Percentiles rank a stretch among this genome's conserved stretches.
Conservation (phyloP, 2,329 filamentous ascomycete genomes). For the Fusarium coicis region DNA sequence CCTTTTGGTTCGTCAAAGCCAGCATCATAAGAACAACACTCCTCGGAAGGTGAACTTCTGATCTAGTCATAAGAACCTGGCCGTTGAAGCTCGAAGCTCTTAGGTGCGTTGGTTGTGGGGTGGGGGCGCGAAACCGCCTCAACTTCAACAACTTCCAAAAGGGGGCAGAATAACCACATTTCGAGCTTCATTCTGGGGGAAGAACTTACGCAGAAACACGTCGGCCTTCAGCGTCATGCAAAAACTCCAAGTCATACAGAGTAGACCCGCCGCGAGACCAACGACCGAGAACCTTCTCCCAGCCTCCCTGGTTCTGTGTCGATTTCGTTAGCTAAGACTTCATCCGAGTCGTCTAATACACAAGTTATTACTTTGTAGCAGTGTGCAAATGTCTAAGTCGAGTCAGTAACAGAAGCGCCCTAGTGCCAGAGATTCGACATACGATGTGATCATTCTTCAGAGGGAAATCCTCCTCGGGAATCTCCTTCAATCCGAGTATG, state of each 20-base stretch:
- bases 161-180: slow-evolving; percentile 37
- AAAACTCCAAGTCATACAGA: slow-evolving; percentile 88
- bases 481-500: slow-evolving; percentile 81
- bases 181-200: fast-evolving
- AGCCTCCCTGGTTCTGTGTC: slow-evolving; percentile 72
- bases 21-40: background rate
- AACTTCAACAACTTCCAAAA: background rate
- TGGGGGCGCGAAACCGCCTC: background rate
- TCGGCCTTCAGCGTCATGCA: slow-evolving; percentile 66
- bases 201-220: slow-evolving; percentile 26
- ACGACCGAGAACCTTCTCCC: slow-evolving; percentile 81
- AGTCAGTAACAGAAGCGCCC: background rate
- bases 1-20: background rate
- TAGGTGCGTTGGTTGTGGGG: background rate
- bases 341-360: too few species aligned
- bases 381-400: slow-evolving; percentile 69
- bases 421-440: background rate
- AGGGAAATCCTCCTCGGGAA: slow-evolving; percentile 75
- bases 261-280: slow-evolving; percentile 71
- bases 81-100: too few species aligned
- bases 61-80: background rate
- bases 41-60: background rate
- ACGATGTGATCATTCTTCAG: slow-evolving; percentile 45
- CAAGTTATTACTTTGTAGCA: slow-evolving; percentile 67
- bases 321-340: too few species aligned